Base-by-base conservation (phyloP, 169 alveolate species). In the Neospora caninum region DNA sequence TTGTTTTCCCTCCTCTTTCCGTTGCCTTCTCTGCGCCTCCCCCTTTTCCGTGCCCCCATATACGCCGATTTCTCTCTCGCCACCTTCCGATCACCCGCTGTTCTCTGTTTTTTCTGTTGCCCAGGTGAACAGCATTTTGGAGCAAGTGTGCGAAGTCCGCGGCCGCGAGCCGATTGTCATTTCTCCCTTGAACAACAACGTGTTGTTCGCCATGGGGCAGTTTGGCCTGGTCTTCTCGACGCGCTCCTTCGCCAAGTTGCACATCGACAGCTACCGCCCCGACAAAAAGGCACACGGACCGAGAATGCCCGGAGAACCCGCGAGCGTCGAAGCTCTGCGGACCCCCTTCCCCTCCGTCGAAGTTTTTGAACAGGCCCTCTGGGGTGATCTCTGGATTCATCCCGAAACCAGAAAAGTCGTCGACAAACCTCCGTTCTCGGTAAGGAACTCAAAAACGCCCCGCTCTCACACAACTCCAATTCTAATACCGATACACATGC, bases 171-270 rank as follows among this genome's bases (percentile, higher is more conserved):
- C 92, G 39, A 42, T 92, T 13, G 91, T 69, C 34, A 38, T 99
- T 36, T 97, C 98, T 54, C 99, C 99, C 9, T 91, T 96, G 53
- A 96, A 96, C 82, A 99, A 99, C 78, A 99, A 99, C 97, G 99
- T 99, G 0, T 91, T 98, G n/a, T 99, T 99, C 96, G 99, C 99
- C 10, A 97, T 99, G 53, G 98, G 99, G 38, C 96, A 96, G 54
- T 99, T 97, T 96, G 98, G 99, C 69, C 97, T 99, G 88, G 97
- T 97, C 84, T 99, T 99, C 94, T 97, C 99, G 31, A 94, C 99
- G 39, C 95, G 98, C 88, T 98, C 99, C 42, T 99, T 99, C 96
- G 99, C 99, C 9, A 94, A 97, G 92, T 96, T 97, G 88, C 99
- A 99, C 94, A 91, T 96, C 34, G 95, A 95, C 49, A 82, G 39